A percentile compares a stretch with the other conserved stretches of the same genome.
phyloP scores from a whole-genome alignment of 768 basidiomycete species.

The Tricholoma flavovirens region DNA sequence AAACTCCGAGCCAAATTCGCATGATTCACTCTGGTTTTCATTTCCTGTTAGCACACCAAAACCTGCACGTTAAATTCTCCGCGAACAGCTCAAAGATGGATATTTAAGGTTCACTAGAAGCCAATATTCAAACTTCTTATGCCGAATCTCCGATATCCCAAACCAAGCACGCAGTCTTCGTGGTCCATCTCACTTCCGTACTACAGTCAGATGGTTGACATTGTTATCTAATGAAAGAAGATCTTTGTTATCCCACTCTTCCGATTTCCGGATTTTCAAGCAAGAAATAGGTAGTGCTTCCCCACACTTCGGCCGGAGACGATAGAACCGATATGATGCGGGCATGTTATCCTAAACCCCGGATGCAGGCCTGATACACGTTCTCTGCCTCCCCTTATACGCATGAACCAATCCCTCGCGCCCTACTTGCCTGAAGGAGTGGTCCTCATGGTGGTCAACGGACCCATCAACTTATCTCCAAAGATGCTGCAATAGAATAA shows the following conservation, averaged over 20 bases:
- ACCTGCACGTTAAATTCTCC: constrained; percentile 4
- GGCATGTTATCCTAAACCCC: constrained; percentile 65
- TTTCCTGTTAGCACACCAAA: constrained; percentile 3
- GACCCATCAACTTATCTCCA: constrained; percentile 23
- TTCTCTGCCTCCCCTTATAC: constrained; percentile 41
- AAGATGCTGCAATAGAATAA: constrained; percentile 20
- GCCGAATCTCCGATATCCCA: constrained; percentile 5
- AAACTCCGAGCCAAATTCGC: constrained; percentile 10
- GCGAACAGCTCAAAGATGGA: constrained; percentile 3
- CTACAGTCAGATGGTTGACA: not conserved
- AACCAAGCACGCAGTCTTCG: constrained; percentile 6
- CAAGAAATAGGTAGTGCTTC: constrained; percentile 19
- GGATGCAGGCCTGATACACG: constrained; percentile 55
- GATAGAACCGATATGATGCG: constrained; percentile 55
- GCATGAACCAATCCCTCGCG: constrained; percentile 44
- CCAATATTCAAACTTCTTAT: not conserved
- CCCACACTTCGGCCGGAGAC: constrained; percentile 51
- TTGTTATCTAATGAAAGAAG: constrained; percentile 8
- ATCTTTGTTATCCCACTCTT: not conserved
- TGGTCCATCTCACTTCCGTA: not conserved
- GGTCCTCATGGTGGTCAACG: constrained; percentile 16
- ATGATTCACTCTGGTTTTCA: constrained; percentile 4
- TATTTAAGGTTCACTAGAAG: constrained; percentile 6
- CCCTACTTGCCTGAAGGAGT: constrained; percentile 47
- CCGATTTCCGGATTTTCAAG: not conserved